Evolutionary conservation across 805 yeast species (phyloP), one percentile per base, ranked within the genome.

Genomic region (Wickerhamomyces queroliae): DNA sequence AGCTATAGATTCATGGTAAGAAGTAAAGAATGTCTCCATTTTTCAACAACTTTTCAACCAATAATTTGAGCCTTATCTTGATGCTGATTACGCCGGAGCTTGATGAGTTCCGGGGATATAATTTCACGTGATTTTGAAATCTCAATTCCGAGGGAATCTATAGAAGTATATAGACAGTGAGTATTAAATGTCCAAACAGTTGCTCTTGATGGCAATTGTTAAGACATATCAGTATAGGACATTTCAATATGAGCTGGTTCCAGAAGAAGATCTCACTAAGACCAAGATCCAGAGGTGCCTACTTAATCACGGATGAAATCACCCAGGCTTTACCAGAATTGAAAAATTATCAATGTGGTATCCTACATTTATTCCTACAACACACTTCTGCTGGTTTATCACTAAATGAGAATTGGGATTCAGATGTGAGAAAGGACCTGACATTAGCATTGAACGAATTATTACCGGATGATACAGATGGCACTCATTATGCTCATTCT

Each of bases 321-420:
- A 43, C 71, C 11, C 25, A 48, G 7, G 66, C 72, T 15, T 53
- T 86, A 11, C 88, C 90, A 1, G 79, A 80, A 48, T 56, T 85
- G 42, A 67, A 66, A 39, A 56, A 74, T 28, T 78, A 73, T 59
- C 74, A 78, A 53, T 62, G 82, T 9, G 95, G 95, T 2, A 62
- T 74, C 20, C 57, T 83, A 39, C 73, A 83, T 49, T 59, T 85
- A 20, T 85, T 86, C 56, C 62, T 84, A 34, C 85, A 83, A 56
- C 95, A 85, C 59, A 84, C 95, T 1, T 79, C 88, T 9, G 90
- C 90, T 5, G 93, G 81, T 0, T 58, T 85, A 31, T 79, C 89
- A 0, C 59, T 85, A 40, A 85, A 85, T 54, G 95, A 85, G 56
- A 85, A 85, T 55, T 83, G 78, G 64, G 95, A 86, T 52, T 77